Evolutionary conservation across 208 protist genomes (phyloP).

Genomic region (Kentomonas sorsogonicus): DNA sequence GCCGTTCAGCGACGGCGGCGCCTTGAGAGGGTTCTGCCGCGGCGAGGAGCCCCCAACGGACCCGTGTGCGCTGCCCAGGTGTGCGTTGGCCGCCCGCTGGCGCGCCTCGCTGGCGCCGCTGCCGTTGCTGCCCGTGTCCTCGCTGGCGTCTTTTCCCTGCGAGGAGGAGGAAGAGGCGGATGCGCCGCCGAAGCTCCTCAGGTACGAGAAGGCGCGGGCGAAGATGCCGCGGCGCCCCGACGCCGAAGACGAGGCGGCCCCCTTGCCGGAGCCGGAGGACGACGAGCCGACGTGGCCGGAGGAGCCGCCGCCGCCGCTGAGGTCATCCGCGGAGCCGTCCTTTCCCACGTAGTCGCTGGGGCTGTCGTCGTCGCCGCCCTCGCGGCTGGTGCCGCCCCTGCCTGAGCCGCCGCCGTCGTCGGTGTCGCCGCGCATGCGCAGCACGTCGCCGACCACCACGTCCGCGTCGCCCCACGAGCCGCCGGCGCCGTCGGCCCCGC

Average conservation of each 20-base stretch:
- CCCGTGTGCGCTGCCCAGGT: not conserved
- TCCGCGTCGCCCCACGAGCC: constrained; percentile 1
- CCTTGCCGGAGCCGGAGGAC: not conserved
- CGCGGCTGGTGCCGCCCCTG: not conserved
- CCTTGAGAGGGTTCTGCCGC: not conserved
- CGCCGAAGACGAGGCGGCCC: not conserved
- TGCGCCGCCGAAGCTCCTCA: too few species aligned
- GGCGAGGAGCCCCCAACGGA: not conserved
- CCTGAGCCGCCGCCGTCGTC: not conserved
- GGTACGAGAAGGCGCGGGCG: too few species aligned
- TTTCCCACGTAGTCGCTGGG: not conserved
- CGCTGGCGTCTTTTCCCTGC: too few species aligned
- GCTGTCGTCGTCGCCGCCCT: not conserved
- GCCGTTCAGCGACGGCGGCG: not conserved
- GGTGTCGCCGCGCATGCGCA: not conserved
- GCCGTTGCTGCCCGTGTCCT: too few species aligned
- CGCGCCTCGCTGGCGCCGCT: not conserved
- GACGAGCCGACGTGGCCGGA: not conserved
- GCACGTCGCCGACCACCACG: constrained; percentile 1
- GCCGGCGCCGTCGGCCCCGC: constrained; percentile 8
- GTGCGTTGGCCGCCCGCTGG: not conserved
- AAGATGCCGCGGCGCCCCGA: not conserved
- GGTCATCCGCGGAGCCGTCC: not conserved
- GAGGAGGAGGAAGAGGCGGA: too few species aligned
- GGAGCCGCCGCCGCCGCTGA: not conserved